Percentiles rank a stretch among this genome's conserved stretches.
Conservation (phyloP, 805 yeast species). For the Ogataea angusta region DNA sequence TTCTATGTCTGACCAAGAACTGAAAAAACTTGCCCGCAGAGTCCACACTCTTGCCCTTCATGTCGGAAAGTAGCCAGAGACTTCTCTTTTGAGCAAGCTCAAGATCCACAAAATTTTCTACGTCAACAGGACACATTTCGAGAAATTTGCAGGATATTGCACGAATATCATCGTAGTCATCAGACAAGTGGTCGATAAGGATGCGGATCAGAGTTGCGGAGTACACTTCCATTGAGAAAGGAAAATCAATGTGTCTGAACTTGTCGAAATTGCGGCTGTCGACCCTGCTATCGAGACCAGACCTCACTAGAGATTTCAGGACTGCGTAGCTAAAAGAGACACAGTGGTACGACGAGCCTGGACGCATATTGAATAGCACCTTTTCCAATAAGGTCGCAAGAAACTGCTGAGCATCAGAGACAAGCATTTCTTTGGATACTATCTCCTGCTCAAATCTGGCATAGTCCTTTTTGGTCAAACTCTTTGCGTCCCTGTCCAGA, state of each 20-base stretch:
- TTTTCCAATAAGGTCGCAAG: constrained; percentile 29
- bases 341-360: constrained; percentile 57
- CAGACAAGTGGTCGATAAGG: constrained; percentile 59
- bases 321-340: constrained; percentile 48
- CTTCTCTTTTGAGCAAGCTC: constrained; percentile 24
- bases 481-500: constrained; percentile 47
- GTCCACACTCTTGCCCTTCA: constrained; percentile 66
- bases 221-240: constrained; percentile 46
- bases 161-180: constrained; percentile 78
- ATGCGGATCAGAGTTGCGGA: constrained; percentile 39
- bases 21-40: constrained; percentile 71
- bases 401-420: constrained; percentile 38
- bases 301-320: constrained; percentile 41
- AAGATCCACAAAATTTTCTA: constrained; percentile 23
- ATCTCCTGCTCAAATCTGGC: constrained; percentile 40
- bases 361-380: constrained; percentile 33
- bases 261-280: constrained; percentile 37
- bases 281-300: constrained; percentile 55
- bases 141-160: constrained; percentile 45
- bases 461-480: constrained; percentile 33
- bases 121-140: constrained; percentile 39
- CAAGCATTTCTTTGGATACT: constrained; percentile 22
- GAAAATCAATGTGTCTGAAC: constrained; percentile 43
- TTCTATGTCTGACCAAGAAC: constrained; percentile 39
- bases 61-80: constrained; percentile 33